Percentiles rank a stretch among this genome's conserved stretches.
phyloP scores from a whole-genome alignment of 306 rosid species.

The Elaeagnus macrophylla region DNA sequence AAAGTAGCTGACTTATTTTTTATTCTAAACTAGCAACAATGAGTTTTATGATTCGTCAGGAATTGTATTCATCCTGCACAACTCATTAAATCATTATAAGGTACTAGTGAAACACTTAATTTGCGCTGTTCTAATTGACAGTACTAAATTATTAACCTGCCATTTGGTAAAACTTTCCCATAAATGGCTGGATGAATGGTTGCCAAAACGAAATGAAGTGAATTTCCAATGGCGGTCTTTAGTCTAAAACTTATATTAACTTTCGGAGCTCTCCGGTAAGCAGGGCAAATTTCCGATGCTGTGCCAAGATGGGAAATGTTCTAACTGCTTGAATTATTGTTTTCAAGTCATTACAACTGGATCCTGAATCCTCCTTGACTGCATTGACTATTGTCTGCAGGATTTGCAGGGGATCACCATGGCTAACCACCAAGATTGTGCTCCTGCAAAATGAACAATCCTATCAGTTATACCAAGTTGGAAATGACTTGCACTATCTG shows the following conservation, averaged over 20 bases:
- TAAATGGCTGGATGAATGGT: too few species aligned
- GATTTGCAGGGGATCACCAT: constrained; percentile 82
- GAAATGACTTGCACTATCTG: not conserved
- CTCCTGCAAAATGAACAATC: constrained; percentile 33
- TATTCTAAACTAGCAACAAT: too few species aligned
- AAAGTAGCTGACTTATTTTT: too few species aligned
- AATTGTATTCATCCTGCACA: too few species aligned
- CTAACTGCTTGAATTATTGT: constrained; percentile 44
- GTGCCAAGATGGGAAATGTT: constrained; percentile 46
- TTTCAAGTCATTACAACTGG: constrained; percentile 20
- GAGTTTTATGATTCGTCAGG: too few species aligned
- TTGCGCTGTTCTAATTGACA: too few species aligned
- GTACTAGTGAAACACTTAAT: too few species aligned
- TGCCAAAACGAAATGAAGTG: too few species aligned
- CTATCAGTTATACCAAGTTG: not conserved
- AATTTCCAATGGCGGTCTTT: too few species aligned
- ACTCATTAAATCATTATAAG: too few species aligned
- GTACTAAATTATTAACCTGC: not conserved
- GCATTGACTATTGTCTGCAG: constrained; percentile 57
- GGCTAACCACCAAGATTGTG: constrained; percentile 72
- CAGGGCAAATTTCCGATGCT: constrained; percentile 58
- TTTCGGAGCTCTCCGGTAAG: constrained; percentile 70
- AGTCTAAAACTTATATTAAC: constrained; percentile 22
- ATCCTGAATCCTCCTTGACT: constrained; percentile 34
- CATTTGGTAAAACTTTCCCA: too few species aligned